Evolutionary conservation across 805 yeast genomes (phyloP), one percentile per base, ranked within the genome.

Genomic region (Zygosaccharomyces bailii): DNA sequence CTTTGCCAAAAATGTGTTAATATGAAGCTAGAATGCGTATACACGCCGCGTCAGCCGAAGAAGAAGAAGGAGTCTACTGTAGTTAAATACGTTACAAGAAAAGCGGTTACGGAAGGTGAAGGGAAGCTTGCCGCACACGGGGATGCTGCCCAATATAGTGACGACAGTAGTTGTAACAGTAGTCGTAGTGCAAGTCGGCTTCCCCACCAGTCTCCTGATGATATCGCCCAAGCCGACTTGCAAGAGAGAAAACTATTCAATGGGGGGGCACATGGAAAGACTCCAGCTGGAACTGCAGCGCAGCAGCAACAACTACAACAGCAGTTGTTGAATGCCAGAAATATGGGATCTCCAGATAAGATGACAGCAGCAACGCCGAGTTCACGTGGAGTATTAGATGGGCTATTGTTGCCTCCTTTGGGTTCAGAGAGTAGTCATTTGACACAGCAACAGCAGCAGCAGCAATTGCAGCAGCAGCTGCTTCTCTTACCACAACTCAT

Each of bases 21-120:
- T 49, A 78, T 90, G 80, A 83, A 85, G 17, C 71, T 90, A 27
- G 82, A 77, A 20, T 90, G 98, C 66, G 75, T 83, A 2, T 89
- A 85, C 46, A 54, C 70, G 1, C 55, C 60, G 1, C 55, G 56
- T 33, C 57, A 44, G 41, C 59, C 59, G 11, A 53, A 59, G 42
- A 57, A 46, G 38, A 53, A 48, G 48, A 54, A 53, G 48, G 52
- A 51, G 29, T 20, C 45, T 10, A 43, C 53, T 3, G 49, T 47
- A 5, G 51, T 49, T 13, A 51, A 49, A 39, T 51, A 52, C 32
- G 48, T 53, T 9, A 47, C 53, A 1, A 46, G 43, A 38, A 53
- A 46, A 6, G 41, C 50, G 1, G 58, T 51, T 24, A 56, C 53
- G 2, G 50, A 42, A 29, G 4, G 44, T 17, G 30, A 16, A 14